Evolutionary conservation across 1,139 yeast genomes (phyloP), one percentile per base, ranked within the genome.

Genomic region (Diutina ranongensis): DNA sequence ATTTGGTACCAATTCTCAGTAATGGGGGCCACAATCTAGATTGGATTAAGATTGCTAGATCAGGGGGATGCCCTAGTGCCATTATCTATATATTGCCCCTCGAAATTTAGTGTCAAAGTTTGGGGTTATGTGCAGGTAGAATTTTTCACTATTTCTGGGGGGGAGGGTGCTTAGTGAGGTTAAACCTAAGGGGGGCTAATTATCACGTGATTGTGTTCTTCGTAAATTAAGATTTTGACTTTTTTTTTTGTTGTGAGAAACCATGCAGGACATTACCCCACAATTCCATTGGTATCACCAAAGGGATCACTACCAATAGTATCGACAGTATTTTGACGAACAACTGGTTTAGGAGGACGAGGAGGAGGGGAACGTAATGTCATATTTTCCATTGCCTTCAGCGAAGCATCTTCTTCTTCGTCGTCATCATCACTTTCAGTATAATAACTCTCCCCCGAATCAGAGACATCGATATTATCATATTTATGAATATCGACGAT

Each of bases 251-350:
- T n/a, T n/a, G n/a, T n/a, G n/a, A n/a, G n/a, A n/a, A n/a, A n/a
- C 34, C 34, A 12, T 31, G 34, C 34, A 31, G 34, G n/a, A 31
- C 10, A 7, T 31, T 31, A 31, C 34, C 34, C 34, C 34, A 31
- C 34, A 31, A 31, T 4, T n/a, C 15, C 28, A 25, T 25, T 25
- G 28, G 38, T 20, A 55, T 83, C 92, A 10, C 83, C 87, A 63
- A 83, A 83, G 2, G 94, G 94, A 60, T 83, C 42, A 18, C 42
- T 38, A 10, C n/a, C 25, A 1, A 38, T 32, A 16, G 42, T 25
- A 15, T 22, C 32, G 32, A 18, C 25, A 4, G 42, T 38, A 10
- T 25, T 10, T 10, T 38, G 42, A 12, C 42, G 54, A n/a, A 51
- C 49, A 7, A 56, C 45, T 3, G 65, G 67, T 46, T 60, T 63